Conservation (phyloP, 805 yeast species). For the Nakazawaea pomicola region DNA sequence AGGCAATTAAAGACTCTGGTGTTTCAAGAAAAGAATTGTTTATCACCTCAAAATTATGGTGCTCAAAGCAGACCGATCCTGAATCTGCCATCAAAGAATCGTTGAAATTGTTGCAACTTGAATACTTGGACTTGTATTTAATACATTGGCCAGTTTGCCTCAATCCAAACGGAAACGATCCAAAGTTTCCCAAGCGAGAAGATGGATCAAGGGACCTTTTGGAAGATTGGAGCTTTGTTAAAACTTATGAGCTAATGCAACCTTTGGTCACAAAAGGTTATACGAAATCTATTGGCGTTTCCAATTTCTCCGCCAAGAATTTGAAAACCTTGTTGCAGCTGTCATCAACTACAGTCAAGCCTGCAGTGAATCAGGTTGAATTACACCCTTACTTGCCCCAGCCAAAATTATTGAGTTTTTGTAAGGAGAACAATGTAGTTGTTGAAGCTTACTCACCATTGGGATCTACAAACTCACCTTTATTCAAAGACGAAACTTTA, state of each 20-base stretch:
- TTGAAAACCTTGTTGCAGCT: conserved; percentile 44
- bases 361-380: conserved; percentile 75
- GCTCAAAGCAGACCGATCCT: conserved; percentile 32
- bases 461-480: conserved; percentile 56
- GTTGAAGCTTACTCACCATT: conserved; percentile 79
- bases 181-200: conserved; percentile 28
- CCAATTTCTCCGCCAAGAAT: conserved; percentile 61
- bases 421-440: conserved; percentile 46
- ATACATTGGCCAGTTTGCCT: conserved; percentile 62
- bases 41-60: conserved; percentile 62
- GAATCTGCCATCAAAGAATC: conserved; percentile 45
- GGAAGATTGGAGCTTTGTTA: conserved; percentile 35
- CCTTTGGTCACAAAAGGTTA: conserved; percentile 47
- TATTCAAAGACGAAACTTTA: conserved; percentile 40
- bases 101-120: conserved; percentile 45
- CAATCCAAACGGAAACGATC: conserved; percentile 30
- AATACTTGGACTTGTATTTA: conserved; percentile 61
- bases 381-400: conserved; percentile 72
- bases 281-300: conserved; percentile 70
- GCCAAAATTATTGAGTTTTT: conserved; percentile 48
- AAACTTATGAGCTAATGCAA: conserved; percentile 68
- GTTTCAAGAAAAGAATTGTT: conserved; percentile 46
- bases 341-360: conserved; percentile 47
- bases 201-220: conserved; percentile 32
- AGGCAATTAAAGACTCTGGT: conserved; percentile 44